A percentile compares a stretch with the other conserved stretches of the same genome.
Evolutionary conservation across 176 grass and related monocot genomes (phyloP).

Genomic region (Triticum monococcum): DNA sequence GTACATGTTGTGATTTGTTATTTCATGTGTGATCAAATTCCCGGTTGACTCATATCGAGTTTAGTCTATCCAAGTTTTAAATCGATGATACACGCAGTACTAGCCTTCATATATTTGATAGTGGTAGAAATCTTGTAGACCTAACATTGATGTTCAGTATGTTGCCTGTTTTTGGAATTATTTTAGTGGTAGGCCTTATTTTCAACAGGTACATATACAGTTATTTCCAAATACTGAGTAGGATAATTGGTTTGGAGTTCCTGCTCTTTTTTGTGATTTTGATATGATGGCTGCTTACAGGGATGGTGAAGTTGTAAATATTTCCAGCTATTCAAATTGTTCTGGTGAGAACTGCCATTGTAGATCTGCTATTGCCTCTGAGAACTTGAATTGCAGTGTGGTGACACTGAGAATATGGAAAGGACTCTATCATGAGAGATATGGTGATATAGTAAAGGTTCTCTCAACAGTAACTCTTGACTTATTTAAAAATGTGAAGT

Average conservation of each 20-base stretch:
- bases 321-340: constrained; percentile 64
- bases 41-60: neutral
- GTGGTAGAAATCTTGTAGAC: neutral
- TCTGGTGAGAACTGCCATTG: constrained; percentile 65
- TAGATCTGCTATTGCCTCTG: constrained; percentile 46
- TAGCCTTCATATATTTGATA: neutral
- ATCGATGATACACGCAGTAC: neutral
- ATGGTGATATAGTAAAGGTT: constrained; percentile 76
- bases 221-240: constrained; percentile 18
- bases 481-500: constrained; percentile 11
- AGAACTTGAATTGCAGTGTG: constrained; percentile 36
- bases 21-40: neutral
- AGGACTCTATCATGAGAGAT: constrained; percentile 87
- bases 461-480: constrained; percentile 5
- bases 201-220: neutral
- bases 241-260: neutral
- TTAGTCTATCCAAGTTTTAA: neutral
- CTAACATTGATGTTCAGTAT: neutral
- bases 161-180: neutral
- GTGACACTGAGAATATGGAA: constrained; percentile 65
- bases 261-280: constrained; percentile 18
- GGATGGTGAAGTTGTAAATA: constrained; percentile 61
- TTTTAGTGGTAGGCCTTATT: neutral
- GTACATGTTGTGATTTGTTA: neutral
- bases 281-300: constrained; percentile 25